Conservation (phyloP, 805 yeast genomes). For the Kodamaea lidongshanica region DNA sequence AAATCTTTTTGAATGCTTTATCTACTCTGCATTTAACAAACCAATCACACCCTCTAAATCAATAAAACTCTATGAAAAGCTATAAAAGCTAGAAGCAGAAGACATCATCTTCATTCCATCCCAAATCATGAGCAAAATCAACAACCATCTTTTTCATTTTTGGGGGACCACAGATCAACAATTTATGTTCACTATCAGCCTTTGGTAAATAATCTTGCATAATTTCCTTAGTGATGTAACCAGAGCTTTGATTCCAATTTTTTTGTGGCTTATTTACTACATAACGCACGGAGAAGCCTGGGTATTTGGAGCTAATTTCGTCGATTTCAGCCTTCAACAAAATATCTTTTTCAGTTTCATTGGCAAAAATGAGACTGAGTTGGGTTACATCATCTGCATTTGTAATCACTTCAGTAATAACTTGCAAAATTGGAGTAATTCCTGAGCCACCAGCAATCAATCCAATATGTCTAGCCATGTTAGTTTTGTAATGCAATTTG, state of each 20-base stretch:
- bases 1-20: no score
- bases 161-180: conserved; percentile 71
- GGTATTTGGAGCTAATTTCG: conserved; percentile 57
- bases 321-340: conserved; percentile 67
- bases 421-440: conserved; percentile 83
- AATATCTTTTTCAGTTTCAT: conserved; percentile 72
- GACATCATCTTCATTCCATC: conserved; percentile 54
- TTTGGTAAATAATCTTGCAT: conserved; percentile 48
- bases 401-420: conserved; percentile 63
- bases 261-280: conserved; percentile 44
- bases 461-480: conserved; percentile 57
- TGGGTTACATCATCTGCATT: conserved; percentile 61
- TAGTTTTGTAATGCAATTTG: conserved; percentile 50
- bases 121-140: conserved; percentile 48
- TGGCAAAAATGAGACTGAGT: conserved; percentile 60
- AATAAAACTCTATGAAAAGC: not conserved
- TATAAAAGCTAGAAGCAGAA: conserved; percentile 40
- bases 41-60: no score
- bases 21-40: no score
- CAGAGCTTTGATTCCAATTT: conserved; percentile 53
- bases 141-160: conserved; percentile 54
- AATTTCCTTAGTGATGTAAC: conserved; percentile 56
- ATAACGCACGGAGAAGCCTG: conserved; percentile 56
- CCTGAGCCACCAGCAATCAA: conserved; percentile 86
- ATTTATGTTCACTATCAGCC: conserved; percentile 43